Conservation (phyloP, 225 moss, liverwort and hornwort species). For the Ulota crispa region DNA sequence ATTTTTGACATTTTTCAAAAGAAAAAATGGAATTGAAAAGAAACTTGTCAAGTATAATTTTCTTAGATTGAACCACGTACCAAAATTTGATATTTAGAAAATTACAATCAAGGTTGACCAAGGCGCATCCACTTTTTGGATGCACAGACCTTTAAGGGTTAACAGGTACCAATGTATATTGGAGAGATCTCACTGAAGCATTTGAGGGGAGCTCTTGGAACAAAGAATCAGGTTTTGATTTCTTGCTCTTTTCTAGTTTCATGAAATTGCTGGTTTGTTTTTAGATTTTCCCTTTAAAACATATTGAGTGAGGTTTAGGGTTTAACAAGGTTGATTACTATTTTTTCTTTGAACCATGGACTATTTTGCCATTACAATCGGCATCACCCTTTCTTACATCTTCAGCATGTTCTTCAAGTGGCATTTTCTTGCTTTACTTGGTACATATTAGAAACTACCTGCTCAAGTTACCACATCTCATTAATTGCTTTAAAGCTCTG, state of each 20-base stretch:
- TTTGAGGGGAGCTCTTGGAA: constrained; percentile 74
- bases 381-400: constrained; percentile 71
- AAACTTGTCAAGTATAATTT: too few relatives aligned
- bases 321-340: constrained; percentile 13
- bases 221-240: constrained; percentile 81
- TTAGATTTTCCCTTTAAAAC: background rate
- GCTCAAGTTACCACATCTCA: background rate
- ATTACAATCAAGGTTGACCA: too few relatives aligned
- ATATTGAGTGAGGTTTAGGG: background rate
- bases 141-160: too few relatives aligned
- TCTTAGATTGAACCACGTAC: too few relatives aligned
- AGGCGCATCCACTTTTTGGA: too few relatives aligned
- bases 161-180: constrained; percentile 70
- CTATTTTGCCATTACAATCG: constrained; percentile 65
- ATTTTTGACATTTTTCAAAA: too few relatives aligned
- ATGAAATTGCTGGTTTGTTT: background rate
- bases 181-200: constrained; percentile 77
- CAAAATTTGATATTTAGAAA: too few relatives aligned
- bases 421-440: constrained; percentile 67
- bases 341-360: constrained; percentile 16
- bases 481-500: background rate
- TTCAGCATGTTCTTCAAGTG: constrained; percentile 65
- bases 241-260: constrained; percentile 1
- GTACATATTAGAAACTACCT: constrained; percentile 41
- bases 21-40: too few relatives aligned